phyloP scores from a whole-genome alignment of 164 flowering plant genomes.

The Euptelea pleiosperma region DNA sequence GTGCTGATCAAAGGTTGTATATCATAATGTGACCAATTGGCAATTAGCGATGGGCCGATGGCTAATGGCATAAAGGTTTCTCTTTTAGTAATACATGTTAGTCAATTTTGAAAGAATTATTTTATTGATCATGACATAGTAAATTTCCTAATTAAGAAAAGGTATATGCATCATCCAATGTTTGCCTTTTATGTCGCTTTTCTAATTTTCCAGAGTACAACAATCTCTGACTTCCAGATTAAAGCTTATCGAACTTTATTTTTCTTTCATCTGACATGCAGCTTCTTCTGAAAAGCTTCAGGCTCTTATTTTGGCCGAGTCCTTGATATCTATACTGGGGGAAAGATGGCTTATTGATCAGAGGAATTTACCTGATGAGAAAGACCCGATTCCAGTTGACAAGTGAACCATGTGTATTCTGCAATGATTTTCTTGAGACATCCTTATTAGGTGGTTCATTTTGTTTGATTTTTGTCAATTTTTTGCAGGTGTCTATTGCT shows the following conservation, averaged over 20 bases:
- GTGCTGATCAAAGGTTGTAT: not conserved
- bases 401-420: slow-evolving; percentile 36
- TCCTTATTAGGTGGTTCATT: not conserved
- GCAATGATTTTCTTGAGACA: not conserved
- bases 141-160: no score
- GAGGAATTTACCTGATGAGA: slow-evolving; percentile 35
- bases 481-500: slow-evolving; percentile 74
- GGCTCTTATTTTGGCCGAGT: slow-evolving; percentile 80
- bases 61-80: no score
- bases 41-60: no score
- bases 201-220: not conserved
- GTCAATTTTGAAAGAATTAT: not conserved
- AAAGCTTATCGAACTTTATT: not conserved
- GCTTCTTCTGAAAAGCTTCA: slow-evolving; percentile 72
- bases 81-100: no score
- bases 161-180: no score
- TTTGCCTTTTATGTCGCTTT: not conserved
- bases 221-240: not conserved
- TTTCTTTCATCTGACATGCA: slow-evolving; percentile 26
- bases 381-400: slow-evolving; percentile 57
- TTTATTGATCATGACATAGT: no score
- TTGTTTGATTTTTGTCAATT: slow-evolving; percentile 1
- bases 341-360: slow-evolving; percentile 73
- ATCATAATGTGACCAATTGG: not conserved
- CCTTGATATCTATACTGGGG: slow-evolving; percentile 54